phyloP scores from a whole-genome alignment of 176 grass and related monocot species.

The Musa schizocarpa region DNA sequence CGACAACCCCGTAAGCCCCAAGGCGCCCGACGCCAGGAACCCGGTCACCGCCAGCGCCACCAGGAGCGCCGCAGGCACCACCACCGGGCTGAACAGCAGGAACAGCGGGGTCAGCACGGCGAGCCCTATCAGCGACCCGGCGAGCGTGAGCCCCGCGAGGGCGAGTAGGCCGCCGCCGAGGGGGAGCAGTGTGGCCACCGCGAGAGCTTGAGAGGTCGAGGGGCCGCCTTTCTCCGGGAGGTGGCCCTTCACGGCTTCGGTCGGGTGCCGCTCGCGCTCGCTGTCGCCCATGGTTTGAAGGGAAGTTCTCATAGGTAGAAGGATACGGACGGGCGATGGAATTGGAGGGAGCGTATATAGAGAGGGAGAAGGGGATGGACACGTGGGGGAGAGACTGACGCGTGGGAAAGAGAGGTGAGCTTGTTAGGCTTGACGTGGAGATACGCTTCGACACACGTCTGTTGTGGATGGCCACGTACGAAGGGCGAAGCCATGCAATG shows the following conservation, averaged over 20 bases:
- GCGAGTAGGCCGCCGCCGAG: conserved; percentile 65
- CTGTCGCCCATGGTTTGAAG: conserved; percentile 39
- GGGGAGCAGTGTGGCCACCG: conserved; percentile 78
- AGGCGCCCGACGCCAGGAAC: conserved; percentile 67
- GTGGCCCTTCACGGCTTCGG: conserved; percentile 40
- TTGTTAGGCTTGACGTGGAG: too few species aligned
- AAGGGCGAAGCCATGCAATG: too few species aligned
- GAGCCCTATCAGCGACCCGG: conserved; percentile 55
- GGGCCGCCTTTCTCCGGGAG: conserved; percentile 55
- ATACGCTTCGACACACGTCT: too few species aligned
- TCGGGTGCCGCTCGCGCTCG: conserved; percentile 2
- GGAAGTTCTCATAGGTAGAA: too few species aligned
- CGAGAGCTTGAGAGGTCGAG: conserved; percentile 60
- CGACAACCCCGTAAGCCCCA: conserved; percentile 61
- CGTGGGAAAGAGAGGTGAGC: too few species aligned
- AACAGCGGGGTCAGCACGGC: conserved; percentile 54
- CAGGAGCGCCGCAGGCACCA: conserved; percentile 69
- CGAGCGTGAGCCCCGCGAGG: conserved; percentile 51
- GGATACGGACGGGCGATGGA: not conserved
- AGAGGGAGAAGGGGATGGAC: too few species aligned
- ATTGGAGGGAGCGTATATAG: not conserved
- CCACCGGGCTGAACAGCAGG: conserved; percentile 77
- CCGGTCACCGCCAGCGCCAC: conserved; percentile 58
- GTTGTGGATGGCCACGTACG: too few species aligned
- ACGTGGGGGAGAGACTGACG: too few species aligned